phyloP scores from a whole-genome alignment of 257 asterid species.

The Cruciata laevipes region DNA sequence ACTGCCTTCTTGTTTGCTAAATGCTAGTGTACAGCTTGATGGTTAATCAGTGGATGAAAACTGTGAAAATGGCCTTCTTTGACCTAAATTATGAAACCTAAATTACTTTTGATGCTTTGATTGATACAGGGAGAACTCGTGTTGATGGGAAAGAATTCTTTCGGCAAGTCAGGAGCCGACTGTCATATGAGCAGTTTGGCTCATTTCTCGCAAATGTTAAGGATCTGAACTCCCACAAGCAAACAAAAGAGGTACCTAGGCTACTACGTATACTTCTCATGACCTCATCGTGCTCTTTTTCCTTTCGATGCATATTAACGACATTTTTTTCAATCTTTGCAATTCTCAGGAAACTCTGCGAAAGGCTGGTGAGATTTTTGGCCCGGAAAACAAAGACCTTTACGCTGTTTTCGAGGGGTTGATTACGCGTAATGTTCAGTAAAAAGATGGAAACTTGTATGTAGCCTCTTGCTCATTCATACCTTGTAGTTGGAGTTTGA shows the following conservation, averaged over 20 bases:
- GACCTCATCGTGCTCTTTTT: neutral
- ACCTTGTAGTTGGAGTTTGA: neutral
- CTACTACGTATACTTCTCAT: neutral
- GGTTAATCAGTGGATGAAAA: slow-evolving; percentile 10
- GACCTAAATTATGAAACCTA: neutral
- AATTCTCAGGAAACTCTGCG: slow-evolving; percentile 58
- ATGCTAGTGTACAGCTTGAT: neutral
- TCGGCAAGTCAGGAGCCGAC: slow-evolving; percentile 90
- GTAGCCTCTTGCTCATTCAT: neutral
- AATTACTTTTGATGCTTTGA: slow-evolving; percentile 5
- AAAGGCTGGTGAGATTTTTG: slow-evolving; percentile 82
- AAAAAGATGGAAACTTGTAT: slow-evolving; percentile 12
- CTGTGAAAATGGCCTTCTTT: slow-evolving; percentile 20
- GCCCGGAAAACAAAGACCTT: slow-evolving; percentile 83
- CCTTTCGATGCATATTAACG: slow-evolving; percentile 3
- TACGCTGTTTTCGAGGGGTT: slow-evolving; percentile 74
- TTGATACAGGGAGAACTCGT: slow-evolving; percentile 59
- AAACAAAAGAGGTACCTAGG: slow-evolving; percentile 67
- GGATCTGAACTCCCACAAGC: slow-evolving; percentile 89
- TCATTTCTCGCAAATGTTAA: slow-evolving; percentile 89
- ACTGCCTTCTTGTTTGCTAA: neutral
- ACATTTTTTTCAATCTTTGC: neutral
- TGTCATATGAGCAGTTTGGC: slow-evolving; percentile 88
- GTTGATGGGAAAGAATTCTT: slow-evolving; percentile 98
- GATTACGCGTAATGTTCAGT: slow-evolving; percentile 67